phyloP scores from a whole-genome alignment of 768 basidiomycete species.

The Kwoniella botswanensis region DNA sequence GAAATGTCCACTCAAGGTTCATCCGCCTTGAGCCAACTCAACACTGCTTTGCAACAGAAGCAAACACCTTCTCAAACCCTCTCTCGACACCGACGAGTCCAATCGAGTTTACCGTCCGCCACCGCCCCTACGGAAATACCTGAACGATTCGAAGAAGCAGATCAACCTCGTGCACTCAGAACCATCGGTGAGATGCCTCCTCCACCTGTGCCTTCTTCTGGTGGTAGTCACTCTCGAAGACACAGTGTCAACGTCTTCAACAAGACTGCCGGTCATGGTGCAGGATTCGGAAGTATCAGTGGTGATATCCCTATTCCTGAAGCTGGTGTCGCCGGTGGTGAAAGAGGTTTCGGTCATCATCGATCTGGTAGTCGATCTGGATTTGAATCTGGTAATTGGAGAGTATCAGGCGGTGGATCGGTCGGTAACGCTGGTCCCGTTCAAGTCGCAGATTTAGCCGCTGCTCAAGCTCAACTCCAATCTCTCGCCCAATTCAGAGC shows the following conservation, averaged over 20 bases:
- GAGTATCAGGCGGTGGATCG: slow-evolving; percentile 70
- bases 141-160: slow-evolving; percentile 22
- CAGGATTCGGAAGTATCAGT: slow-evolving; percentile 71
- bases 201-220: slow-evolving; percentile 46
- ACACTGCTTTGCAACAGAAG: slow-evolving; percentile 27
- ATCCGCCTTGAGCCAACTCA: slow-evolving; percentile 37
- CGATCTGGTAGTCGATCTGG: slow-evolving; percentile 51
- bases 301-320: slow-evolving; percentile 42
- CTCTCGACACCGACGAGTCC: slow-evolving; percentile 46
- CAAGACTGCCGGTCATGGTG: slow-evolving; percentile 62
- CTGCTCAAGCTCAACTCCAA: slow-evolving; percentile 94
- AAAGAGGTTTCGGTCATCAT: slow-evolving; percentile 42
- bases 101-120: slow-evolving; percentile 42
- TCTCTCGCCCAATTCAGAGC: slow-evolving; percentile 97
- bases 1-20: slow-evolving; percentile 34
- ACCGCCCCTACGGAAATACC: slow-evolving; percentile 16
- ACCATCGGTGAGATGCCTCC: slow-evolving; percentile 47
- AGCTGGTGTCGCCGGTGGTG: slow-evolving; percentile 37
- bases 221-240: slow-evolving; percentile 42
- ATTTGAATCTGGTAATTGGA: slow-evolving; percentile 68
- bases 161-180: slow-evolving; percentile 26
- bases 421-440: slow-evolving; percentile 4
- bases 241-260: slow-evolving; percentile 55
- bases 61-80: slow-evolving; percentile 40
- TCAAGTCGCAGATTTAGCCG: slow-evolving; percentile 76